phyloP scores from a whole-genome alignment of 208 protist species.

The Leishmania lainsoni region DNA sequence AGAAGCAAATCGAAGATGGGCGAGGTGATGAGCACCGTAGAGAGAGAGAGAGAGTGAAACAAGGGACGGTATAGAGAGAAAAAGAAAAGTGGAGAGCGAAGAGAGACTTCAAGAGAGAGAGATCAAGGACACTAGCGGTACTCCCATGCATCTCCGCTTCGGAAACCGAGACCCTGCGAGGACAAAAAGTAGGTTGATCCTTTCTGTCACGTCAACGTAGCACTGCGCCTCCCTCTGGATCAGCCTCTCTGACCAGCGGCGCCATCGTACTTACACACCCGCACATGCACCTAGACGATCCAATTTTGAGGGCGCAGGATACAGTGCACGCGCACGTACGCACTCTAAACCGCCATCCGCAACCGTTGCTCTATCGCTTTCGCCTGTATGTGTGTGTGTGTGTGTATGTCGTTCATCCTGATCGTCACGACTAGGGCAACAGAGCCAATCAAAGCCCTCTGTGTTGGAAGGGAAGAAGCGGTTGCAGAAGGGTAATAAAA shows the following conservation, averaged over 20 bases:
- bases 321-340: background rate
- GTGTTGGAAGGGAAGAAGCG: background rate
- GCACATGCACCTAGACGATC: background rate
- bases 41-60: background rate
- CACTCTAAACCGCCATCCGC: background rate
- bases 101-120: background rate
- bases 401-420: background rate
- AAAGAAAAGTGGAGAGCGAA: slow-evolving; percentile 1
- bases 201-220: background rate
- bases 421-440: background rate
- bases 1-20: background rate
- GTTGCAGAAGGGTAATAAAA: background rate
- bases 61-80: background rate
- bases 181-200: no score
- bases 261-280: background rate
- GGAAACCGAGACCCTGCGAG: no score
- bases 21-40: background rate
- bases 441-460: background rate
- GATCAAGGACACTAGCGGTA: background rate
- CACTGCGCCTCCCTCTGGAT: background rate
- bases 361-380: background rate
- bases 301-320: background rate
- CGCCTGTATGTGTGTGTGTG: background rate
- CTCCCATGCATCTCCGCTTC: background rate
- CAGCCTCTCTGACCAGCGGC: background rate